phyloP scores from a whole-genome alignment of 2,329 filamentous ascomycete genomes.

The Lasiodiplodia theobromae region DNA sequence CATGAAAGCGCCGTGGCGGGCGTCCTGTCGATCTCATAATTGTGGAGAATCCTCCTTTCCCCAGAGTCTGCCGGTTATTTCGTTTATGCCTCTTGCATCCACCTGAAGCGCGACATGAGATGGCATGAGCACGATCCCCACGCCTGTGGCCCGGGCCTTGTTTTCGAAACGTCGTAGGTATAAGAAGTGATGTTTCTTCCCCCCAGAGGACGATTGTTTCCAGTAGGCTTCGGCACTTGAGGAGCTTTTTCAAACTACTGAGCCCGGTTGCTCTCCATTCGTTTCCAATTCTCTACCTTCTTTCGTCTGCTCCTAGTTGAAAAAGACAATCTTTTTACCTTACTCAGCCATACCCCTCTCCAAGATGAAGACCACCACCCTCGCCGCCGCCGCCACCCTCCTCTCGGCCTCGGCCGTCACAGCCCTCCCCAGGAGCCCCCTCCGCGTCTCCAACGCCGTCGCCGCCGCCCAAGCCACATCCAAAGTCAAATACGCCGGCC shows the following conservation, averaged over 20 bases:
- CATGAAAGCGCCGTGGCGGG: constrained; percentile 5
- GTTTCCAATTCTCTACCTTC: not conserved
- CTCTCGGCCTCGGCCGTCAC: not conserved
- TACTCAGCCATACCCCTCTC: not conserved
- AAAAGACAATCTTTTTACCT: not conserved
- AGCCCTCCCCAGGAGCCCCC: constrained; percentile 3
- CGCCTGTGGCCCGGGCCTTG: not conserved
- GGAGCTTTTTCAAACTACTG: not conserved
- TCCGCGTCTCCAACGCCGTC: not conserved
- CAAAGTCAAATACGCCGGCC: constrained; percentile 42
- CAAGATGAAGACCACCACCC: not conserved
- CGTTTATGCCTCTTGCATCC: constrained; percentile 6
- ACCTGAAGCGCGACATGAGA: not conserved
- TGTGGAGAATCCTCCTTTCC: not conserved
- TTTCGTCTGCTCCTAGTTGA: not conserved
- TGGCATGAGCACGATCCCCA: not conserved
- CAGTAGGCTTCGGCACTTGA: not conserved
- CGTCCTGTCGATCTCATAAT: constrained; percentile 15
- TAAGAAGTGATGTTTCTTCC: not conserved
- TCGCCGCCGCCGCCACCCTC: not conserved
- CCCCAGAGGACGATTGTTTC: not conserved
- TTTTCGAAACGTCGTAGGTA: not conserved
- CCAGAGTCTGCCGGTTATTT: constrained; percentile 20
- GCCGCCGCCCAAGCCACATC: not conserved
- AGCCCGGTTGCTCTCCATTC: constrained; percentile 20